Percentiles rank a stretch among this genome's conserved stretches.
Conservation (phyloP, 2,329 filamentous ascomycete genomes). For the Diaporthe vexans region DNA sequence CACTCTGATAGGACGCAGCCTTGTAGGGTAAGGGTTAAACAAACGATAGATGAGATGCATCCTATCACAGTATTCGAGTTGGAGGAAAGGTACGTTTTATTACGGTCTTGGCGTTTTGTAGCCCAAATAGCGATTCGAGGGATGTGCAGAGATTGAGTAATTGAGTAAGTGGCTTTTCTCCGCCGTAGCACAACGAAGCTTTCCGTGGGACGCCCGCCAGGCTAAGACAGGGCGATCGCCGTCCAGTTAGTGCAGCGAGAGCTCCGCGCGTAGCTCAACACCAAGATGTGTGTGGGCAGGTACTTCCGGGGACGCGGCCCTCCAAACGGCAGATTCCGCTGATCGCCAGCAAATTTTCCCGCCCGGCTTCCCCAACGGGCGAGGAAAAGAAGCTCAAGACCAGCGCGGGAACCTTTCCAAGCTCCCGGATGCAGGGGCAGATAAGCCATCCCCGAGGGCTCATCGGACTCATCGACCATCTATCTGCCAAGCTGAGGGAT, state of each 20-base stretch:
- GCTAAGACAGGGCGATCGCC: constrained; percentile 3
- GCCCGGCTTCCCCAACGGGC: constrained; percentile 11
- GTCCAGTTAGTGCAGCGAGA: constrained; percentile 5
- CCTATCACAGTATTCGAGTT: too few relatives aligned
- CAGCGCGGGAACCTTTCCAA: constrained; percentile 8
- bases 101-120: too few relatives aligned
- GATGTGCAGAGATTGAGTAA: too few relatives aligned
- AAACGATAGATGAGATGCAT: too few relatives aligned
- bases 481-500: constrained; percentile 29
- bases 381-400: background rate
- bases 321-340: constrained; percentile 29
- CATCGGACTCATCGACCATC: background rate
- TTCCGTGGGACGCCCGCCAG: constrained; percentile 8
- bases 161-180: background rate
- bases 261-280: background rate
- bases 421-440: constrained; percentile 21
- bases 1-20: too few relatives aligned
- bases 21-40: too few relatives aligned
- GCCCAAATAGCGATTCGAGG: too few relatives aligned
- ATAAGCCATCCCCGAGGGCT: constrained; percentile 15
- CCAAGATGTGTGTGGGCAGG: background rate
- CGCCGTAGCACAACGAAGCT: background rate
- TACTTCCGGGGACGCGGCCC: constrained; percentile 10
- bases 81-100: too few relatives aligned
- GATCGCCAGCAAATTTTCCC: constrained; percentile 29